phyloP scores from a whole-genome alignment of 192 early-diverging fungal genomes.

The Entomortierella beljakovae region DNA sequence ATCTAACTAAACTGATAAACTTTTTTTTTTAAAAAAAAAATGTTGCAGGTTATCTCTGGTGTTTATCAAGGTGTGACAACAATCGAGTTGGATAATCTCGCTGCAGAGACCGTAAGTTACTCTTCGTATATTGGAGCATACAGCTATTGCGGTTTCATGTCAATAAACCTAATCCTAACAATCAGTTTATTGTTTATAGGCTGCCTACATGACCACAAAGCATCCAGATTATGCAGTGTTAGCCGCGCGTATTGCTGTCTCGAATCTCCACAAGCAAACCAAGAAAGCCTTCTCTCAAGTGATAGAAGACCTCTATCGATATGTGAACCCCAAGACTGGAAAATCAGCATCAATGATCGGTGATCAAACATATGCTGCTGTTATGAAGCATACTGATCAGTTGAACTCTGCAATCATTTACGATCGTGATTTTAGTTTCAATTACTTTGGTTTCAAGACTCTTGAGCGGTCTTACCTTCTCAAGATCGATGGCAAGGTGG shows the following conservation, averaged over 20 bases:
- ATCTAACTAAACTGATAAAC: too few relatives aligned
- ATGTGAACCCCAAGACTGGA: constrained; percentile 90
- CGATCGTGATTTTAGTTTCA: constrained; percentile 97
- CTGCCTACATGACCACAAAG: constrained; percentile 91
- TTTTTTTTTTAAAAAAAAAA: too few relatives aligned
- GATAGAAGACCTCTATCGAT: constrained; percentile 86
- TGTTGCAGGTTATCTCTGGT: constrained; percentile 80
- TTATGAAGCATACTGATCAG: constrained; percentile 80
- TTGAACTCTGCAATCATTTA: constrained; percentile 96
- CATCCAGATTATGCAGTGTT: constrained; percentile 98
- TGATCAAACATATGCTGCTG: constrained; percentile 72
- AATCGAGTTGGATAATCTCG: constrained; percentile 89
- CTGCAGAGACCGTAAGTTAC: constrained; percentile 76
- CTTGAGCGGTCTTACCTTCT: constrained; percentile 96
- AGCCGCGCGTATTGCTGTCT: constrained; percentile 97
- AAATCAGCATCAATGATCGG: constrained; percentile 93
- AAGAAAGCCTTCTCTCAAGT: constrained; percentile 86
- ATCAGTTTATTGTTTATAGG: constrained; percentile 46
- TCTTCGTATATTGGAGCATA: not conserved
- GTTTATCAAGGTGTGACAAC: constrained; percentile 92
- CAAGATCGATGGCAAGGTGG: constrained; percentile 85
- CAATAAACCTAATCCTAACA: too few relatives aligned
- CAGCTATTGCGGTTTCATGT: too few relatives aligned
- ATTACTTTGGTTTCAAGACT: constrained; percentile 99
- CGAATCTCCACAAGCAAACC: constrained; percentile 93